A percentile compares a stretch with the other conserved stretches of the same genome.
Conservation (phyloP, 2,329 filamentous ascomycete species). For the Monosporascus cannonballus region DNA sequence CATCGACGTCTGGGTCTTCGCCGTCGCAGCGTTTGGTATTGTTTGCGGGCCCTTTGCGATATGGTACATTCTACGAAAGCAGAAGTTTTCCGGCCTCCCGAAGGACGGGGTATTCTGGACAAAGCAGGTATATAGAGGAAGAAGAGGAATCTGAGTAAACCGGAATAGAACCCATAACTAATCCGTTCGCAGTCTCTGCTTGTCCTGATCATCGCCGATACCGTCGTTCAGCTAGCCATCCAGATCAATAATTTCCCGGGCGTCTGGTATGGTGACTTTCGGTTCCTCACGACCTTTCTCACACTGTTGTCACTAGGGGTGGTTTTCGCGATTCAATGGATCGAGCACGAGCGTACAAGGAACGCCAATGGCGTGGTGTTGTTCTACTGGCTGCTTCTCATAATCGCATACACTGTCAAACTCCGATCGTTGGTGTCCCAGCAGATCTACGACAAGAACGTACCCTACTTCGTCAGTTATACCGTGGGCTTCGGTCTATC, state of each 20-base stretch:
- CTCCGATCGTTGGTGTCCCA: slow-evolving; percentile 80
- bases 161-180: slow-evolving; percentile 1
- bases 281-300: slow-evolving; percentile 73
- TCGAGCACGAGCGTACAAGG: slow-evolving; percentile 76
- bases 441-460: slow-evolving; percentile 57
- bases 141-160: neutral
- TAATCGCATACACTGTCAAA: slow-evolving; percentile 75
- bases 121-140: slow-evolving; percentile 63
- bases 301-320: slow-evolving; percentile 67
- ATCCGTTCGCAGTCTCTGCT: slow-evolving; percentile 15
- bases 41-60: slow-evolving; percentile 70
- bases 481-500: slow-evolving; percentile 66
- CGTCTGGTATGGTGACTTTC: slow-evolving; percentile 74
- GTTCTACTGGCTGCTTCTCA: slow-evolving; percentile 86
- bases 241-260: slow-evolving; percentile 65
- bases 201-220: slow-evolving; percentile 58
- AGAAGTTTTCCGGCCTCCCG: slow-evolving; percentile 56
- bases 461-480: slow-evolving; percentile 74
- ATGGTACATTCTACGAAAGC: slow-evolving; percentile 71
- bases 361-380: slow-evolving; percentile 83
- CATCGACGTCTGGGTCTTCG: slow-evolving; percentile 80
- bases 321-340: slow-evolving; percentile 75
- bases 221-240: slow-evolving; percentile 65
- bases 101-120: slow-evolving; percentile 92
- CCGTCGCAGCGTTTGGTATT: slow-evolving; percentile 73